A percentile compares a stretch with the other conserved stretches of the same genome.
Evolutionary conservation across 2,329 filamentous ascomycete species (phyloP).

Genomic region (Pestalotiopsis sp.): DNA sequence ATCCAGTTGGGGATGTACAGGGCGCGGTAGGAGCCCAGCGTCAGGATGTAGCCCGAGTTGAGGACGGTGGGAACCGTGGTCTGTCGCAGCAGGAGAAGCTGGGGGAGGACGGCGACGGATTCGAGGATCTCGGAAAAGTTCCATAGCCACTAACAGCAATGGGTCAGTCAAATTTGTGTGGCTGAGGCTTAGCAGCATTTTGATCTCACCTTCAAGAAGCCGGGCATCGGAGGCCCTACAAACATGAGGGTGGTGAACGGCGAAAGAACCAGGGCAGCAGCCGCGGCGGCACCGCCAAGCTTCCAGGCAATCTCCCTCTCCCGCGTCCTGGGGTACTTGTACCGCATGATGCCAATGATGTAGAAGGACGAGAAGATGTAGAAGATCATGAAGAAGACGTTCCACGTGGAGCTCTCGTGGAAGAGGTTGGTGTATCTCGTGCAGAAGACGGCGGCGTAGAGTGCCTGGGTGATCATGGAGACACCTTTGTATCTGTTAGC

Average conservation of each 20-base stretch:
- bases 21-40: slow-evolving; percentile 83
- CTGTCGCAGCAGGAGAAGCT: slow-evolving; percentile 87
- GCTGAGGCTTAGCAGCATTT: neutral
- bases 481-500: slow-evolving; percentile 59
- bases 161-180: neutral
- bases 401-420: slow-evolving; percentile 60
- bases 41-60: slow-evolving; percentile 92
- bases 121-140: slow-evolving; percentile 91
- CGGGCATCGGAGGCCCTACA: slow-evolving; percentile 46
- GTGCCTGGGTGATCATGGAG: slow-evolving; percentile 85
- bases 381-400: slow-evolving; percentile 84
- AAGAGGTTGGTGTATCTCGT: slow-evolving; percentile 88
- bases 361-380: slow-evolving; percentile 86
- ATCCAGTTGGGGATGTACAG: slow-evolving; percentile 96
- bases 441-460: slow-evolving; percentile 85
- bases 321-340: slow-evolving; percentile 81
- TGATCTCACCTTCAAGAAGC: slow-evolving; percentile 51
- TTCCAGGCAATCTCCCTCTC: slow-evolving; percentile 95
- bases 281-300: slow-evolving; percentile 71
- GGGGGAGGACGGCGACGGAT: slow-evolving; percentile 86
- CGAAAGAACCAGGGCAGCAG: slow-evolving; percentile 66
- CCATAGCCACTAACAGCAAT: slow-evolving; percentile 68
- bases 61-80: slow-evolving; percentile 96
- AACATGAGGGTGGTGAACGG: slow-evolving; percentile 76
- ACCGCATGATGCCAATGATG: slow-evolving; percentile 86